These are phyloP conservation scores for Paecilomyces fulvus DNA, from an alignment of 2,329 filamentous ascomycete species.

Conservation along the genomic window DNA sequence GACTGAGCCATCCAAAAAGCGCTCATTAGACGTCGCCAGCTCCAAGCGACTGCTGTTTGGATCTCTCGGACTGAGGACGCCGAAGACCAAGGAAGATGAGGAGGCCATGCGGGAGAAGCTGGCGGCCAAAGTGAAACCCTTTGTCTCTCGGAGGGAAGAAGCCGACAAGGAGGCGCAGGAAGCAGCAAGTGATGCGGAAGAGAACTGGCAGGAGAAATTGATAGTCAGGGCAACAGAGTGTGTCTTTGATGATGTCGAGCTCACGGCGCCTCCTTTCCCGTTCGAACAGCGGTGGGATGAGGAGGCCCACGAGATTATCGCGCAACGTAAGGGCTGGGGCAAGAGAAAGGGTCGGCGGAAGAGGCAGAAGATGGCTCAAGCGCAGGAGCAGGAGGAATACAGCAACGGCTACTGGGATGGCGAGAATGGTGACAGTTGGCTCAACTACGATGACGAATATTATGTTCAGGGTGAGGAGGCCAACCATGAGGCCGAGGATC, in stretches of 20 bases:
- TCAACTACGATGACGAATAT: slow-evolving; percentile 38
- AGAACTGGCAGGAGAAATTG: slow-evolving; percentile 68
- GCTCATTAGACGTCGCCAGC: slow-evolving; percentile 50
- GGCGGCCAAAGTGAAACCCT: slow-evolving; percentile 43
- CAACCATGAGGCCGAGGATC: slow-evolving; percentile 8
- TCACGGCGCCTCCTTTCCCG: slow-evolving; percentile 11
- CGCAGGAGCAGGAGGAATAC: slow-evolving; percentile 35
- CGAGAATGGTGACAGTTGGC: slow-evolving; percentile 15
- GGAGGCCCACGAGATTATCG: slow-evolving; percentile 51
- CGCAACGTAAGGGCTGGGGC: slow-evolving; percentile 25
- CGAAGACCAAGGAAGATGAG: slow-evolving; percentile 61
- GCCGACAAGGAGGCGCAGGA: slow-evolving; percentile 15
- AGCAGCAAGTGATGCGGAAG: slow-evolving; percentile 40
- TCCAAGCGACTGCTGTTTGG: slow-evolving; percentile 63
- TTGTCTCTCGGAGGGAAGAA: slow-evolving; percentile 18
- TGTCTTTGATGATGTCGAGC: slow-evolving; percentile 40
- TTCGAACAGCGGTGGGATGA: slow-evolving; percentile 73
- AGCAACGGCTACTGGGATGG: slow-evolving; percentile 31
- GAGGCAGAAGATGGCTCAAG: slow-evolving; percentile 32
- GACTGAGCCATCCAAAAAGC: slow-evolving; percentile 19
- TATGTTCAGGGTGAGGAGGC: slow-evolving; percentile 12
- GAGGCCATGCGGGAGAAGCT: slow-evolving; percentile 53
- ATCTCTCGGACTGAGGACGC: slow-evolving; percentile 60
- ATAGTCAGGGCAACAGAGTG: slow-evolving; percentile 76
- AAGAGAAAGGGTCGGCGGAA: slow-evolving; percentile 47